Evolutionary conservation across 495 filamentous ascomycete genomes (phyloP).

Genomic region (Rhizodiscina lignyota): DNA sequence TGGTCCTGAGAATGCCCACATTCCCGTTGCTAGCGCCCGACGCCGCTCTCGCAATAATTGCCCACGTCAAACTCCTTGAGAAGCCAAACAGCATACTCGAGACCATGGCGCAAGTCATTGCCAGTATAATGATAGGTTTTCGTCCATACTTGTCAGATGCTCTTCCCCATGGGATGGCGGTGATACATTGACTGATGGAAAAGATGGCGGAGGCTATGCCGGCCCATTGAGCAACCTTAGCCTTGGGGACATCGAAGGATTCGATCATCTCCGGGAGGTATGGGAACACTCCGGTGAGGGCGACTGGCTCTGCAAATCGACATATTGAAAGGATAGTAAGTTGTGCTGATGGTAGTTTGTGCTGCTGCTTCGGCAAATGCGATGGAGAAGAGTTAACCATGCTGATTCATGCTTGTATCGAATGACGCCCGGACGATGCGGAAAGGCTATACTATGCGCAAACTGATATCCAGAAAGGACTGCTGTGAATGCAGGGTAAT

Average conservation of each 20-base stretch:
- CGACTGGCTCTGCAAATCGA: neutral
- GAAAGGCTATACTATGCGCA: too few relatives aligned
- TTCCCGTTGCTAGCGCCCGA: neutral
- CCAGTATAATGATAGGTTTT: neutral
- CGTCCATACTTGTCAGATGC: neutral
- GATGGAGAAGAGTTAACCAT: too few relatives aligned
- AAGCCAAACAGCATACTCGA: neutral
- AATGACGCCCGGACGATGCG: too few relatives aligned
- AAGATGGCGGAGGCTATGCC: slow-evolving; percentile 1
- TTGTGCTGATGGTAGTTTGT: neutral
- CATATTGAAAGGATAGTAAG: neutral
- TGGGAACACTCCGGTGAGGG: neutral
- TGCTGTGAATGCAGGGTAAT: too few relatives aligned
- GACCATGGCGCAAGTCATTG: neutral
- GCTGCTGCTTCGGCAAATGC: too few relatives aligned
- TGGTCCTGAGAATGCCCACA: slow-evolving; percentile 1
- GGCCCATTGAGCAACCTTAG: neutral
- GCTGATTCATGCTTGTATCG: too few relatives aligned
- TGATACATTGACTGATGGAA: neutral
- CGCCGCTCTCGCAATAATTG: neutral
- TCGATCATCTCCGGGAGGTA: slow-evolving; percentile 1
- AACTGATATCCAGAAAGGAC: too few relatives aligned
- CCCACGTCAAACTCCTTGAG: neutral
- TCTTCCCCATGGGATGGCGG: neutral
- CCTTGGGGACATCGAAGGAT: neutral